Conservation (phyloP, 345 rosid species). For the Citrus hindsii region DNA sequence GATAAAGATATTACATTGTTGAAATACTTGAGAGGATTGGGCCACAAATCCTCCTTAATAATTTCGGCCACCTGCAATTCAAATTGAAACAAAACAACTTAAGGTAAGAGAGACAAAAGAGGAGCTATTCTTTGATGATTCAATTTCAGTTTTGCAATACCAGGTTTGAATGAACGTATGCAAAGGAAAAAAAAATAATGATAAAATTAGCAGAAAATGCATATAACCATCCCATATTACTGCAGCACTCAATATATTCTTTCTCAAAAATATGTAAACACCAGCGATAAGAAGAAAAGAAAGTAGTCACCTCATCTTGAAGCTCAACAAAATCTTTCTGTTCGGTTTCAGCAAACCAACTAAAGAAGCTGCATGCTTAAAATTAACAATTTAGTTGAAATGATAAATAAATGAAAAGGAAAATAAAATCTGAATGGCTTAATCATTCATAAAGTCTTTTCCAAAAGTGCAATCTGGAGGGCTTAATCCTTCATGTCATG, state of each 20-base stretch:
- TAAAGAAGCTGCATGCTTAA: constrained; percentile 28
- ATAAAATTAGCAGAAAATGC: neutral
- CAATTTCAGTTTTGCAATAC: neutral
- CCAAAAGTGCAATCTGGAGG: neutral
- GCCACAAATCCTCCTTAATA: constrained; percentile 42
- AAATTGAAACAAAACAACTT: neutral
- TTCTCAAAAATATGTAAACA: neutral
- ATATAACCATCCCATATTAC: neutral
- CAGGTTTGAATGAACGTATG: neutral
- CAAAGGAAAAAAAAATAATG: neutral
- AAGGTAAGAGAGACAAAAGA: neutral
- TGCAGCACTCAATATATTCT: neutral
- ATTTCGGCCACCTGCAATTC: constrained; percentile 38
- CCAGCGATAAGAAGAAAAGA: neutral
- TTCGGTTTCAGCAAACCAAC: constrained; percentile 29
- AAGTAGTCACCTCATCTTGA: constrained; percentile 35
- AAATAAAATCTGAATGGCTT: neutral
- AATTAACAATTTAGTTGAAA: neutral
- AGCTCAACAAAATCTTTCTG: constrained; percentile 24
- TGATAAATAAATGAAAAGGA: neutral
- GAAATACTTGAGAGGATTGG: constrained; percentile 41
- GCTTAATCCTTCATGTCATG: neutral
- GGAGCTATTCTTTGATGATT: neutral
- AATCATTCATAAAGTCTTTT: neutral
- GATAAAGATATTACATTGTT: constrained; percentile 16